Percentiles rank a stretch among this genome's conserved stretches.
Evolutionary conservation across 768 basidiomycete species (phyloP).

Genomic region (Boletus huronensis): DNA sequence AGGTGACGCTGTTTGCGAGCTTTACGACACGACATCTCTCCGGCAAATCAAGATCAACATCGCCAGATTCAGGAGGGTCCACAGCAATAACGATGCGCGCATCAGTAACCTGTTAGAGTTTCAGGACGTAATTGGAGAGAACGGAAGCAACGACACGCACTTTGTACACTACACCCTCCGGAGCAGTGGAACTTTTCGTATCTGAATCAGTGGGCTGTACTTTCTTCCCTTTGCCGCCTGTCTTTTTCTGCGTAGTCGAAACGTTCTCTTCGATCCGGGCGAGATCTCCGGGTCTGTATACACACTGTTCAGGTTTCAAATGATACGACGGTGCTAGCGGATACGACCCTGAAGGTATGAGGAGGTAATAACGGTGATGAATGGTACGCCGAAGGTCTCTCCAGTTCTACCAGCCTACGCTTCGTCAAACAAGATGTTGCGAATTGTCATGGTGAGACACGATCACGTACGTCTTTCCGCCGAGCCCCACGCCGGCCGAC

Average conservation of each 20-base stretch:
- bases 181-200: conserved; percentile 35
- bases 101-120: conserved; percentile 60
- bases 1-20: conserved; percentile 89
- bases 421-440: conserved; percentile 29
- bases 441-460: background rate
- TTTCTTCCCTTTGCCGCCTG: conserved; percentile 47
- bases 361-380: conserved; percentile 69
- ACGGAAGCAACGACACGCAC: conserved; percentile 33
- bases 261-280: conserved; percentile 79
- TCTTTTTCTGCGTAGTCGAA: conserved; percentile 39
- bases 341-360: conserved; percentile 71
- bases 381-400: conserved; percentile 80
- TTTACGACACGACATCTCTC: conserved; percentile 85
- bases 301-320: conserved; percentile 5
- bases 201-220: conserved; percentile 32
- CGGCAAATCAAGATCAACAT: conserved; percentile 73
- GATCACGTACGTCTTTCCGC: conserved; percentile 77
- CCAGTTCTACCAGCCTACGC: conserved; percentile 79
- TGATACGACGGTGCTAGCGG: background rate
- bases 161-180: conserved; percentile 88
- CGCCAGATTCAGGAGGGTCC: conserved; percentile 55
- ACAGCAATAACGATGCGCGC: conserved; percentile 79
- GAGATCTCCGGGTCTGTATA: conserved; percentile 76
- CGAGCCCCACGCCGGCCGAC: conserved; percentile 78
- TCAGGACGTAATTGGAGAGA: background rate